phyloP scores from a whole-genome alignment of 2,329 filamentous ascomycete species.

The Beauveria caledonica region DNA sequence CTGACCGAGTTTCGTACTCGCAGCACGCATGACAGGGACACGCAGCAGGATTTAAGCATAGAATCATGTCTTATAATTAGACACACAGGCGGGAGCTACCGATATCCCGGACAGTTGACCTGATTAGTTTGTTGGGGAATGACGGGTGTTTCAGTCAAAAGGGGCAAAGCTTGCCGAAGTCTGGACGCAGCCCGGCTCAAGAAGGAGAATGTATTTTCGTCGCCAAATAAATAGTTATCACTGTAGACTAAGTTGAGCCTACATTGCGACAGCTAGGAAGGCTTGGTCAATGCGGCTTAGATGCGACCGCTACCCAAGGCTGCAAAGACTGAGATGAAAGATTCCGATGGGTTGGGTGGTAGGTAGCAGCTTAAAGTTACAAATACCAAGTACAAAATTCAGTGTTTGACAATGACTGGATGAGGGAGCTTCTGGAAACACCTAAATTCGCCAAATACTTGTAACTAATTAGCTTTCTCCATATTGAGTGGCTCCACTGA shows the following conservation, averaged over 20 bases:
- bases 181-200: neutral
- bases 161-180: neutral
- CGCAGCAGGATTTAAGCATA: conserved; percentile 7
- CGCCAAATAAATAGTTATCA: neutral
- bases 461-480: neutral
- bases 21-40: neutral
- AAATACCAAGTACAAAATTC: neutral
- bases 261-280: neutral
- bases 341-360: neutral
- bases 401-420: neutral
- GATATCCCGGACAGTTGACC: neutral
- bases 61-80: conserved; percentile 1
- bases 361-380: neutral
- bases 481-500: conserved; percentile 5
- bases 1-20: conserved; percentile 1
- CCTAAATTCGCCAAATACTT: neutral
- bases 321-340: neutral
- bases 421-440: neutral
- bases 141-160: conserved; percentile 1
- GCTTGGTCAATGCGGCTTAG: neutral
- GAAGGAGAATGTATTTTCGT: too few species aligned
- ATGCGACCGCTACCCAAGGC: neutral
- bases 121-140: conserved; percentile 1
- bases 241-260: too few species aligned
- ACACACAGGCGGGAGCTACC: neutral